Evolutionary conservation across 345 rosid genomes (phyloP).

Genomic region (Raphanus raphanistrum): DNA sequence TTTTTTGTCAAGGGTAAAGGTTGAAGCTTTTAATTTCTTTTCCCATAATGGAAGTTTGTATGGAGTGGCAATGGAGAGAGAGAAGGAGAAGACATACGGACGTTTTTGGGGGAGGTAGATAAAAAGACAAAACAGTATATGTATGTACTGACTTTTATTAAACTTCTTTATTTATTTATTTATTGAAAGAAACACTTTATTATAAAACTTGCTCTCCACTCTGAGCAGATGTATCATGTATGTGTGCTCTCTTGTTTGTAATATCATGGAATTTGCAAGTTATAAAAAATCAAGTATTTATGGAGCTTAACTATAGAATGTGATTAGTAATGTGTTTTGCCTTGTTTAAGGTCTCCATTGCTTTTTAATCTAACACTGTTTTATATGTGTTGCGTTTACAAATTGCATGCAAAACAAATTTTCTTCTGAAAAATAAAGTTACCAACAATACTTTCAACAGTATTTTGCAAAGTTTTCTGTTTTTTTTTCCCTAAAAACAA

Average conservation of each 20-base stretch:
- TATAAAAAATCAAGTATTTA: not conserved
- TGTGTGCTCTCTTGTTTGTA: not conserved
- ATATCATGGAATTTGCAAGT: not conserved
- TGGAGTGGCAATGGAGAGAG: conserved; percentile 23
- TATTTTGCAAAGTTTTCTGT: not conserved
- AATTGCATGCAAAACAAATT: not conserved
- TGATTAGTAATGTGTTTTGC: not conserved
- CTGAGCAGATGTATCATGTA: not conserved
- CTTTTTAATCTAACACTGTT: not conserved
- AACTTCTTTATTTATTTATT: not conserved
- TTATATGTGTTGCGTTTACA: not conserved
- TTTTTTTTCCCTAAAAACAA: not conserved
- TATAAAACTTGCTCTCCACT: conserved; percentile 14
- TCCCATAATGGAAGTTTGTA: conserved; percentile 13
- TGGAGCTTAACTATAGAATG: not conserved
- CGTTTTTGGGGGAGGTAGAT: conserved; percentile 12
- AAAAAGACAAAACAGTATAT: conserved; percentile 14
- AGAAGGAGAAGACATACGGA: not conserved
- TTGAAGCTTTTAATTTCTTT: not conserved
- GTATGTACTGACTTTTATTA: not conserved
- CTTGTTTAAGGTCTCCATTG: not conserved
- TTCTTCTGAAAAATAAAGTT: not conserved
- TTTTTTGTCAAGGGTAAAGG: not conserved
- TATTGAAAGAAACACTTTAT: not conserved
- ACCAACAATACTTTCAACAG: not conserved